phyloP scores from a whole-genome alignment of 768 basidiomycete genomes.

The Kwoniella bestiolae region DNA sequence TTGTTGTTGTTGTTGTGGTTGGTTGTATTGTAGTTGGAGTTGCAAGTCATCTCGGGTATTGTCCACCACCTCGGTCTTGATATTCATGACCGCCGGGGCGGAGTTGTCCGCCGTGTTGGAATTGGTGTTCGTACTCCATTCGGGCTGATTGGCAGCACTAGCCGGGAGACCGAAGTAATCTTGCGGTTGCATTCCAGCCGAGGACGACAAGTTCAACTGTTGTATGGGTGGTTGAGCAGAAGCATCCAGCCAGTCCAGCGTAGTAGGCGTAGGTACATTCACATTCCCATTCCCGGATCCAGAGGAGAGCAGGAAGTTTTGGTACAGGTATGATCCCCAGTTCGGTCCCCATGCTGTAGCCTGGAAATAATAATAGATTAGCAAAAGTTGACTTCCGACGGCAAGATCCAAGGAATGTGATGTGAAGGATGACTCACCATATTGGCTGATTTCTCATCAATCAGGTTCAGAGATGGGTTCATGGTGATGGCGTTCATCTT shows the following conservation, averaged over 20 bases:
- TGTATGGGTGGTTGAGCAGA: constrained; percentile 16
- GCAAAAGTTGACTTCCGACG: too few species aligned
- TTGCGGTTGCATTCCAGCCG: too few species aligned
- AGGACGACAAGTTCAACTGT: background rate
- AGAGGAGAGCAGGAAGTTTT: constrained; percentile 38
- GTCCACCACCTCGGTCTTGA: constrained; percentile 20
- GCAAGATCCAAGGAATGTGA: background rate
- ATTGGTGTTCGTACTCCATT: too few species aligned
- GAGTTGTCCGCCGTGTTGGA: constrained; percentile 20
- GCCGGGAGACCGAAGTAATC: constrained; percentile 32
- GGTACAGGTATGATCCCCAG: constrained; percentile 52
- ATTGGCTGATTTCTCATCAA: constrained; percentile 3
- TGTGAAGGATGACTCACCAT: constrained; percentile 11
- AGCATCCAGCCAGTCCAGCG: constrained; percentile 27
- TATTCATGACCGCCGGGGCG: constrained; percentile 11
- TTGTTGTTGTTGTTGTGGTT: constrained; percentile 14
- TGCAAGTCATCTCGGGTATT: background rate
- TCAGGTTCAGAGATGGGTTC: background rate
- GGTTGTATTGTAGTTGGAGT: constrained; percentile 1
- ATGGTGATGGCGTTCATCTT: background rate
- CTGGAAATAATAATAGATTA: background rate
- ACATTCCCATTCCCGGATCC: too few species aligned
- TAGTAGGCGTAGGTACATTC: constrained; percentile 43
- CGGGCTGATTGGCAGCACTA: background rate
- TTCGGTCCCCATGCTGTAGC: constrained; percentile 22